Conservation (phyloP, 495 filamentous ascomycete genomes). For the Aspergillus saccharolyticus region DNA sequence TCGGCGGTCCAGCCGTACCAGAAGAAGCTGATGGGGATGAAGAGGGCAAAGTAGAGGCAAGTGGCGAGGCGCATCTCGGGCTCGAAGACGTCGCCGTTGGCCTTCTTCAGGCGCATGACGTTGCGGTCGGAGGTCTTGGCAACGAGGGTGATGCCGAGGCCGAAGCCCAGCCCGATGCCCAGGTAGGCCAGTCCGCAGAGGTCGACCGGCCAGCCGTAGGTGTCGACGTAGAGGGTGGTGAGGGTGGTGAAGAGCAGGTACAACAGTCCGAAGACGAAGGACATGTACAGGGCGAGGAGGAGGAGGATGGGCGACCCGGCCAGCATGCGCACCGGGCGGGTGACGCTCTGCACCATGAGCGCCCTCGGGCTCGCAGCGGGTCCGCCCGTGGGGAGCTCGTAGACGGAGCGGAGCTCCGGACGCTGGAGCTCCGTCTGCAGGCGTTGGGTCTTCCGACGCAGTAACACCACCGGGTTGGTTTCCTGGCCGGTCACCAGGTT, state of each 20-base stretch:
- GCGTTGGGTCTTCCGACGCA: too few relatives aligned
- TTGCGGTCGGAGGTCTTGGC: conserved; percentile 61
- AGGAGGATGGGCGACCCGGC: conserved; percentile 59
- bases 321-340: conserved; percentile 48
- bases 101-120: conserved; percentile 53
- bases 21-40: conserved; percentile 55
- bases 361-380: too few relatives aligned
- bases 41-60: conserved; percentile 47
- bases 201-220: conserved; percentile 61
- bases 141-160: conserved; percentile 45
- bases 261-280: conserved; percentile 60
- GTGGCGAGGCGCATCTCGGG: conserved; percentile 52
- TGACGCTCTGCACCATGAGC: too few relatives aligned
- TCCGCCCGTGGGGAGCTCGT: too few relatives aligned
- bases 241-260: conserved; percentile 71
- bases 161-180: conserved; percentile 68
- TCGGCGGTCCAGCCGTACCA: conserved; percentile 61
- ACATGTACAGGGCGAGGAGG: conserved; percentile 57
- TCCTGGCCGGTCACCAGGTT: too few relatives aligned
- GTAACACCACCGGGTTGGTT: too few relatives aligned
- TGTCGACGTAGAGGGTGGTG: conserved; percentile 63
- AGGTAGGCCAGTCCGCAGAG: conserved; percentile 61
- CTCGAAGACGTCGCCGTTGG: conserved; percentile 45
- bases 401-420: too few relatives aligned
- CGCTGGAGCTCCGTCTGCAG: too few relatives aligned